Conservation (phyloP, 2,329 filamentous ascomycete genomes). For the Pyrenophora teres region DNA sequence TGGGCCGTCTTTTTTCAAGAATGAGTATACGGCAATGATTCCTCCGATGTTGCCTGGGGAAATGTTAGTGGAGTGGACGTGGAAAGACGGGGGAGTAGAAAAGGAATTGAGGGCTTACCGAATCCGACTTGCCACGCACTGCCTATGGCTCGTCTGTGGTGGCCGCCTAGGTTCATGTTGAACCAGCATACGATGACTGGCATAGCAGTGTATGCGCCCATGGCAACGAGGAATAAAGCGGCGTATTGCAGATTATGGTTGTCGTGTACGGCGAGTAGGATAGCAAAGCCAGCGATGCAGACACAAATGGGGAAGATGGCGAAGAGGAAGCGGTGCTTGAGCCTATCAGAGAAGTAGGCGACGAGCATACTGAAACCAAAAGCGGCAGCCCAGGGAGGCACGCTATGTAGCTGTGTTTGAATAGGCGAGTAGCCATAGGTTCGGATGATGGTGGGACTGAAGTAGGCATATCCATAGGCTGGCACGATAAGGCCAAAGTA, state of each 20-base stretch:
- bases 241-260: constrained; percentile 72
- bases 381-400: constrained; percentile 69
- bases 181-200: constrained; percentile 71
- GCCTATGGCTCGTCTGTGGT: constrained; percentile 56
- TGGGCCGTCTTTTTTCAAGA: constrained; percentile 65
- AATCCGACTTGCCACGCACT: constrained; percentile 55
- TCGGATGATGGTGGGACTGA: constrained; percentile 55
- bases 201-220: constrained; percentile 85
- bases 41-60: constrained; percentile 55
- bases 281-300: constrained; percentile 73
- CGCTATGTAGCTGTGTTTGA: constrained; percentile 59
- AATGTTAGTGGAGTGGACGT: constrained; percentile 13
- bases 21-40: constrained; percentile 58
- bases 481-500: constrained; percentile 54
- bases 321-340: constrained; percentile 76
- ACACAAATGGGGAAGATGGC: constrained; percentile 70
- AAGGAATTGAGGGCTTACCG: not conserved
- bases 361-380: constrained; percentile 79
- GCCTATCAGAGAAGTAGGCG: constrained; percentile 72
- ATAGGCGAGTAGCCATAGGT: constrained; percentile 58
- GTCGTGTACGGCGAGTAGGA: constrained; percentile 73
- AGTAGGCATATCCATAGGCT: constrained; percentile 54
- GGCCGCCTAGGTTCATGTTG: constrained; percentile 60
- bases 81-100: not conserved
- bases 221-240: constrained; percentile 79